A percentile compares a stretch with the other conserved stretches of the same genome.
These are phyloP conservation scores for Penicillium sp. DNA, from an alignment of 2,329 filamentous ascomycete genomes.

Conservation along the genomic window DNA sequence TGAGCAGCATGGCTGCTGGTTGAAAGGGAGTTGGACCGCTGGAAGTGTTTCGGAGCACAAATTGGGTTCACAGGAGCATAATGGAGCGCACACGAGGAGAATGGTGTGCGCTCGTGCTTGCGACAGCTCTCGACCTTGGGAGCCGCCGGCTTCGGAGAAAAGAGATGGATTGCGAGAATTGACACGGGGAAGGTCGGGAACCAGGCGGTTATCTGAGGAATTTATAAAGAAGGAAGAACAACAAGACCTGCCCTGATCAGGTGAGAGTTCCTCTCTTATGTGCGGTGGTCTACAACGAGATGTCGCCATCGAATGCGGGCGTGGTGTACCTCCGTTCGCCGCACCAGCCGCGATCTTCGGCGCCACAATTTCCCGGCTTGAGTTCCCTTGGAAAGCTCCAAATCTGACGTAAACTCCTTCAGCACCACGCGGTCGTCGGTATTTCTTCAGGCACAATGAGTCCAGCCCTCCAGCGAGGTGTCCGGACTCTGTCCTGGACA, in stretches of 20 bases:
- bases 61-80: constrained; percentile 29
- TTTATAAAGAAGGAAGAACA: not conserved
- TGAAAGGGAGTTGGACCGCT: not conserved
- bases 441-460: constrained; percentile 34
- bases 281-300: constrained; percentile 2
- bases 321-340: constrained; percentile 15
- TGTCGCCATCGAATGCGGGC: constrained; percentile 30
- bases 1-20: constrained; percentile 38
- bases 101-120: constrained; percentile 18
- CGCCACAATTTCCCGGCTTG: constrained; percentile 26
- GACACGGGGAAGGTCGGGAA: not conserved
- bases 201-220: not conserved
- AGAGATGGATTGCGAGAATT: constrained; percentile 14
- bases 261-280: constrained; percentile 6
- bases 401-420: constrained; percentile 28
- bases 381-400: constrained; percentile 12
- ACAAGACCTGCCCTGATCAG: not conserved
- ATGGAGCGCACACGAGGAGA: constrained; percentile 14
- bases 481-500: constrained; percentile 36
- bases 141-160: constrained; percentile 40
- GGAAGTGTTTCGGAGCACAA: not conserved
- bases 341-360: constrained; percentile 19
- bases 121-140: constrained; percentile 26
- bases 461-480: constrained; percentile 39
- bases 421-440: constrained; percentile 9